Evolutionary conservation across 2,329 filamentous ascomycete species (phyloP).

Genomic region (Diaporthe eres): DNA sequence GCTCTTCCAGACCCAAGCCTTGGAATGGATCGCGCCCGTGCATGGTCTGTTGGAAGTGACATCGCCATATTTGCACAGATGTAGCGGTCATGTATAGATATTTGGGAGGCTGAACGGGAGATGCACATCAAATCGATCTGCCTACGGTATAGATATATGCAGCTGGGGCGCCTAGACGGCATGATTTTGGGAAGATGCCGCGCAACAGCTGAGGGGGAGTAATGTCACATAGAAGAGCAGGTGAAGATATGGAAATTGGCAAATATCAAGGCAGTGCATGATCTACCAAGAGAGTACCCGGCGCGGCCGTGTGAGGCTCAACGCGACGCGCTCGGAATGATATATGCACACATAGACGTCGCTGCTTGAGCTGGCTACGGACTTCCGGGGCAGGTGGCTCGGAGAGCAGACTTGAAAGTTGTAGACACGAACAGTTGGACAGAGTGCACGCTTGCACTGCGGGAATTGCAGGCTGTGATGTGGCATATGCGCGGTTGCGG

Average conservation of each 20-base stretch:
- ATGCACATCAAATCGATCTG: background rate
- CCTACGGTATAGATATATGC: background rate
- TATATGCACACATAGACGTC: background rate
- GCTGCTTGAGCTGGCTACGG: background rate
- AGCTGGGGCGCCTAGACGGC: background rate
- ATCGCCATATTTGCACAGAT: background rate
- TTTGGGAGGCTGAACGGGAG: constrained; percentile 12
- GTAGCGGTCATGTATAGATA: background rate
- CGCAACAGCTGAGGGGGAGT: background rate
- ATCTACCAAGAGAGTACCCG: background rate
- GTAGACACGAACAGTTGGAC: background rate
- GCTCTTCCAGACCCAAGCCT: background rate
- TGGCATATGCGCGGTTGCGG: constrained; percentile 38
- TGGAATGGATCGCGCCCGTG: background rate
- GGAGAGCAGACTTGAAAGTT: background rate
- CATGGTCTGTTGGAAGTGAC: background rate
- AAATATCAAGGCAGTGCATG: background rate
- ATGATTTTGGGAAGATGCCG: background rate
- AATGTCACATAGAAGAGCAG: background rate
- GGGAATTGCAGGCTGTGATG: constrained; percentile 27
- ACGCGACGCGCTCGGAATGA: background rate
- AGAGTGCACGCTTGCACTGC: constrained; percentile 20
- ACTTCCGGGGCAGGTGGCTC: too few relatives aligned
- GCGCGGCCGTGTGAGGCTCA: constrained; percentile 10
- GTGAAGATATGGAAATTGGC: too few relatives aligned